Evolutionary conservation across 1,284 basidiomycete species (phyloP), one percentile per base, ranked within the genome.

Genomic region (Ceratobasidium sp.): DNA sequence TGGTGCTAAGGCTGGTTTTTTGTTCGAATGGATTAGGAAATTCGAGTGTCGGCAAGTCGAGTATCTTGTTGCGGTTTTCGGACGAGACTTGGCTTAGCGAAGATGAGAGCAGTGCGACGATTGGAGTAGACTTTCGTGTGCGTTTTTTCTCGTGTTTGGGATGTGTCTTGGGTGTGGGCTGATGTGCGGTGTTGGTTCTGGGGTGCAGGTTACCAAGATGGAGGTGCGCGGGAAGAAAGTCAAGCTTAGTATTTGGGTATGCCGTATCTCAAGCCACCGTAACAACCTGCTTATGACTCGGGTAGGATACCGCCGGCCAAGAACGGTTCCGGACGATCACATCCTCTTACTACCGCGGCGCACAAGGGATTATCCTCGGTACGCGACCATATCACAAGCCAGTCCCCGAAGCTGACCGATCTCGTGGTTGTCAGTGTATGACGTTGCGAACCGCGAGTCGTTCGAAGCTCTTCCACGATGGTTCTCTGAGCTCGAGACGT

Each of bases 71-170:
- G 6, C 88, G 97, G 7, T 99, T 98, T 85, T 97, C 96, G 2
- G 96, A 99, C 81, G 94, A 98, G 83, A 94, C 95, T 79, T 99
- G 96, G 89, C 84, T 98, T 39, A 91, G 93, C 27, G 94, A 98
- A 79, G 97, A 98, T 80, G 97, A 98, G 84, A 90, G 92, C 54
- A 92, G 91, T 74, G 94, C 96, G 29, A 98, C 96, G n/a, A 98
- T 98, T 79, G 94, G 93, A 13, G 91, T 93, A 0, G 92, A 93
- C 81, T 93, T 92, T 81, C 84, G 91, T 77, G 91, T 91, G 81
- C 81, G 90, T 85, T 5, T 34, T 29, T 34, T 61, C 4, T 27
- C 43, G n/a, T n/a, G n/a, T n/a, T n/a, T n/a, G n/a, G n/a, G n/a
- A n/a, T n/a, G n/a, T n/a, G n/a, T n/a, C n/a, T n/a, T n/a, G n/a